Base-by-base conservation (phyloP, 106 monocot genomes). In the Dioscorea zingiberensis region DNA sequence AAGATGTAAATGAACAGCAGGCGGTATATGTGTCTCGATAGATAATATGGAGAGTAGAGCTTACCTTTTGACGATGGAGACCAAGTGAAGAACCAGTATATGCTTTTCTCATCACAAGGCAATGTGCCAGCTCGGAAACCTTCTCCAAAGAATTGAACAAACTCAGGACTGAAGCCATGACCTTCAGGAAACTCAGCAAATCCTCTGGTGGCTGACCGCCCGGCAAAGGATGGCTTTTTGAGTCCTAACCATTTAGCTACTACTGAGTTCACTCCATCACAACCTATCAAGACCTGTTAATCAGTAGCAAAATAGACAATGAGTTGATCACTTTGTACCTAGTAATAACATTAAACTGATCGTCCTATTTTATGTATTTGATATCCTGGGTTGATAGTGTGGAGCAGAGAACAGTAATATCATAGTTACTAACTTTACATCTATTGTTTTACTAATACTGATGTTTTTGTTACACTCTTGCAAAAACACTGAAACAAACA, bases 81-180 rank as follows among this genome's bases (percentile, higher is more conserved):
- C 76, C 83, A 83, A 44, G 79, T 84, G 77, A 86, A 71, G 60
- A 86, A 89, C 93, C 93, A 94, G 68, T 73, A 94, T 18, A 89
- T 13, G 49, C 32, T 76, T 30, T 74, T 63, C 7, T 81, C 74
- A 19, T 90, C 76, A 25, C 78, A 70, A 1, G 86, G 84, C 14
- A 78, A 53, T 7, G 74, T 48, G 14, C 84, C 93, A 2, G 44
- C 29, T 2, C 93, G 69, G 44, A 71, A 83, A 18, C 83, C 81
- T 16, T 73, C n/a, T 8, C 86, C 84, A 8, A 69, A 47, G 59
- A 71, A 78, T 28, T 86, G 74, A 4, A 67, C 15, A 54, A 86
- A 57, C 10, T 76, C 69, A 3, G 15, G 61, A 21, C 71, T 59
- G 14, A 86, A 67, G 12, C 70, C 78, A 49, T 93, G 89, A 18